Base-by-base conservation (phyloP, 2,329 filamentous ascomycete species). In the Botrytis byssoidea region DNA sequence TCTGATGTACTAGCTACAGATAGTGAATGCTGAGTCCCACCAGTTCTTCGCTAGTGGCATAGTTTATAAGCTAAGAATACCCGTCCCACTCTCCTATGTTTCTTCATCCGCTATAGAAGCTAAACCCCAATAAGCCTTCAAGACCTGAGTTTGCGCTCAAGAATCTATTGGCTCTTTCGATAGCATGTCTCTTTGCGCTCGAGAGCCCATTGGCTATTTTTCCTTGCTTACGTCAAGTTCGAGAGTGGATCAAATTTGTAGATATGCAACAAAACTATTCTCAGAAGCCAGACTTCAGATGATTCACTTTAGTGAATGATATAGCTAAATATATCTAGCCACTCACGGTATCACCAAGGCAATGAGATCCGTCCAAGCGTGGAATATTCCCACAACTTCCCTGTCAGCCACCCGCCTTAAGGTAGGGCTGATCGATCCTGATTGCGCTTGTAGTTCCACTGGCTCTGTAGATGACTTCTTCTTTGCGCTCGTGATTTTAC, bases 261-360 rank as follows among this genome's bases (percentile, higher is more conserved):
- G 65, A 67, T 40, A 9, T 40, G 65, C 65, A 51, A 67, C 65
- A 63, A 20, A 18, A 40, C 22, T 3, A 5, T 63, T 42, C 14
- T 6, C 25, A 42, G 6, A 29, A 7, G 22, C 25, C 14, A 14
- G 6, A 29, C 16, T 20, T 63, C 14, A 29, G 8, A 37, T 12
- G 12, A 61, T 40, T 61, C 35, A 37, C 59, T 63, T 20, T 20
- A 29, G 37, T 16, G 1, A n/a, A 42, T 10, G 25, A 5, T 8
- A n/a, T 18, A 3, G 29, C 22, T 40, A 14, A 4, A 18, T 1
- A 40, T 1, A n/a, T 4, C 25, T 10, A 10, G 14, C 25, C 35
- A 40, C 22, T 63, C 2, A 29, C 0, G 10, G 7, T 10, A 4
- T 1, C 7, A 7, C 1, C 0, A 16, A 8, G 0, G 6, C 0